Conservation (phyloP, 192 early-diverging fungal species). For the Rhizophagus prolifer region DNA sequence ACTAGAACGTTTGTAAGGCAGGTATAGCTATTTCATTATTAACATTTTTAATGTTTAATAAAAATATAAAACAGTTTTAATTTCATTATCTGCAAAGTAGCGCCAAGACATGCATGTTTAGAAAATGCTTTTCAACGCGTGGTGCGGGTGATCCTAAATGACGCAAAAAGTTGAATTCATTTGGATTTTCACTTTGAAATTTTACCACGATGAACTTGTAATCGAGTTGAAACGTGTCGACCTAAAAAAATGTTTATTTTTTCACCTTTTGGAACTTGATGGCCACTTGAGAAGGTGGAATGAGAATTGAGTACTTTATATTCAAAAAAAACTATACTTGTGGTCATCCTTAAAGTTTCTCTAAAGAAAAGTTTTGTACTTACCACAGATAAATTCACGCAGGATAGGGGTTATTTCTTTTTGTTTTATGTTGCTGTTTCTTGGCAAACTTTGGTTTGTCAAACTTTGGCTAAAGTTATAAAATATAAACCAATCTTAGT, state of each 20-base stretch:
- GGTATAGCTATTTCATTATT: no score
- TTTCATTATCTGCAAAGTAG: neutral
- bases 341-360: neutral
- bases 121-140: neutral
- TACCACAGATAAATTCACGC: no score
- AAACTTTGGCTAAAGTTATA: no score
- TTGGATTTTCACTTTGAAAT: neutral
- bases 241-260: neutral
- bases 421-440: no score
- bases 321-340: neutral
- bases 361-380: no score
- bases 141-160: neutral
- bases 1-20: no score
- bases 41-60: no score
- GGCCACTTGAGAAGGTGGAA: conserved; percentile 1
- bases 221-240: neutral
- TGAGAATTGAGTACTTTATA: neutral
- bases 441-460: no score
- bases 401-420: no score
- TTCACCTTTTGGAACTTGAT: conserved; percentile 9
- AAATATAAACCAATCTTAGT: no score
- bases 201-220: neutral
- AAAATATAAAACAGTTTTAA: neutral
- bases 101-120: conserved; percentile 21
- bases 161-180: neutral